Conservation (phyloP, 768 basidiomycete species). For the Clitopilus hobsonii region DNA sequence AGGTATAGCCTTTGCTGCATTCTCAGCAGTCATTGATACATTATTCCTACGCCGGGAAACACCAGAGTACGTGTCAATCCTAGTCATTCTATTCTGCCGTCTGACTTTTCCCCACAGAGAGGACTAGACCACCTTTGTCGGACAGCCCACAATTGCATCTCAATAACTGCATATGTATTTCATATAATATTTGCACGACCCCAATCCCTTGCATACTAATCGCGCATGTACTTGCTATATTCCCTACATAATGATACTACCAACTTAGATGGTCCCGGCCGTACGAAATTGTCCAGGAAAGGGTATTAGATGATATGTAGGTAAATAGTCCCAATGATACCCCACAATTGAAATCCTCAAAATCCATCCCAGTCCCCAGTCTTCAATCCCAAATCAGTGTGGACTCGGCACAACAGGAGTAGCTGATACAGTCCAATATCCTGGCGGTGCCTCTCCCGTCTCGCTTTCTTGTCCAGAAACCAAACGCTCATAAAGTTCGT, state of each 20-base stretch:
- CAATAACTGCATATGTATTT: constrained; percentile 9
- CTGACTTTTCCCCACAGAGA: constrained; percentile 22
- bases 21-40: constrained; percentile 86
- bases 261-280: not conserved
- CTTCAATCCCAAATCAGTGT: not conserved
- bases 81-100: constrained; percentile 5
- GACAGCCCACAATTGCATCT: not conserved
- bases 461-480: constrained; percentile 80
- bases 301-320: not conserved
- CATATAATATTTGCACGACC: constrained; percentile 9
- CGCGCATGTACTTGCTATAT: constrained; percentile 4
- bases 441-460: constrained; percentile 79
- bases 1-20: constrained; percentile 88
- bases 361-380: not conserved
- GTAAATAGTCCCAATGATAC: not conserved
- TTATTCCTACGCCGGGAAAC: constrained; percentile 72
- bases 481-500: constrained; percentile 67
- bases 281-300: not conserved
- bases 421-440: constrained; percentile 40
- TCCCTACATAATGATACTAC: constrained; percentile 3
- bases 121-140: constrained; percentile 53
- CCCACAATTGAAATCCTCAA: not conserved
- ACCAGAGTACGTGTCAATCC: constrained; percentile 53
- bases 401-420: too few species aligned
- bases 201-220: not conserved